Percentiles rank a stretch among this genome's conserved stretches.
These are phyloP conservation scores for Pseudogymnoascus sp. DNA, from an alignment of 2,329 filamentous ascomycete species.

Conservation along the genomic window DNA sequence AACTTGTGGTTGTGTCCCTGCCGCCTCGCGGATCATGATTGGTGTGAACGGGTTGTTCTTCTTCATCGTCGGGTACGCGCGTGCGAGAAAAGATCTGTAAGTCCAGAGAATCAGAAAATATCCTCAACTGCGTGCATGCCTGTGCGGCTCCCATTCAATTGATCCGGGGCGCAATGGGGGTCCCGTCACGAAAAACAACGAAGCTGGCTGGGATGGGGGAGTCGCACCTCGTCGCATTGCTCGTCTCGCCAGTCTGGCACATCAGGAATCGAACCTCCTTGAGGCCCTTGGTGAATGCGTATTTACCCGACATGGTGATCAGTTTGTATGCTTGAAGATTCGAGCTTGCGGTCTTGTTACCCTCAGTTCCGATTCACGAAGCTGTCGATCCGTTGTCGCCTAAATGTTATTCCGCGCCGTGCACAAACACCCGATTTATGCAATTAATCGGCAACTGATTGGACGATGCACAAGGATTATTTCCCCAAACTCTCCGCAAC, in stretches of 20 bases:
- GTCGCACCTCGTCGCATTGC: constrained; percentile 74
- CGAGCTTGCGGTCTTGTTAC: constrained; percentile 3
- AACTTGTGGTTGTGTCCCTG: constrained; percentile 73
- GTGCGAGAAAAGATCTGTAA: constrained; percentile 73
- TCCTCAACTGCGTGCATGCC: background rate
- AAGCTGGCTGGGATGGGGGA: background rate
- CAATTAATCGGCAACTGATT: background rate
- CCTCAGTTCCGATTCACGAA: constrained; percentile 5
- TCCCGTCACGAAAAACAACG: constrained; percentile 7
- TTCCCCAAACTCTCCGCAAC: constrained; percentile 6
- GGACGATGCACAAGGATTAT: constrained; percentile 7
- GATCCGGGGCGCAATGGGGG: background rate
- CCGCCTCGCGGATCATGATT: constrained; percentile 89
- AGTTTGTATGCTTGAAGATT: constrained; percentile 10
- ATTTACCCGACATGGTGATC: constrained; percentile 74
- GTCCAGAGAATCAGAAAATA: background rate
- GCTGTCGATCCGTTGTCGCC: background rate
- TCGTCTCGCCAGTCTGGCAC: constrained; percentile 88
- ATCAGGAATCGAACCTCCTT: constrained; percentile 97
- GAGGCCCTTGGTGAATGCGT: constrained; percentile 78
- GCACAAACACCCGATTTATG: constrained; percentile 10
- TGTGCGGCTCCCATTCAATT: background rate
- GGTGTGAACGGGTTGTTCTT: constrained; percentile 93
- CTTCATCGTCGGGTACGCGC: constrained; percentile 97
- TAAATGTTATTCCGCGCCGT: background rate